Evolutionary conservation across 2,329 filamentous ascomycete species (phyloP).

Genomic region (Sporothrix brasiliensis): DNA sequence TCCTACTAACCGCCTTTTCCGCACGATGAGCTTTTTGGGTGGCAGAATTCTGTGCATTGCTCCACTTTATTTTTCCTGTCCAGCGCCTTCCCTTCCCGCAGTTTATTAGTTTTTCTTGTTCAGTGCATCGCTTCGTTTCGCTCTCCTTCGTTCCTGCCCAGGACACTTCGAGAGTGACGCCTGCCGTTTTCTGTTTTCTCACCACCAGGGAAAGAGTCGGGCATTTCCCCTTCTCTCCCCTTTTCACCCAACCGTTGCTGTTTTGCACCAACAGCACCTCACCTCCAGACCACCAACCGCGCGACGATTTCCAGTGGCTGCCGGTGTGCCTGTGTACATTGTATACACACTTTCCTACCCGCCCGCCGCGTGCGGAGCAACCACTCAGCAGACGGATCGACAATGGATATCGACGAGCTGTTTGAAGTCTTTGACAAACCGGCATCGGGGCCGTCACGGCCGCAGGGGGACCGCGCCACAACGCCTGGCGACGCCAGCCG

Average conservation of each 20-base stretch:
- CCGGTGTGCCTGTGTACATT: background rate
- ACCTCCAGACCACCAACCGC: background rate
- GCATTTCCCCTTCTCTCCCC: background rate
- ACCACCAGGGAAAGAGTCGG: background rate
- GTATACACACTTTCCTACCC: background rate
- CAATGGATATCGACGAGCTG: slow-evolving; percentile 68
- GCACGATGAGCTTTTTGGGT: background rate
- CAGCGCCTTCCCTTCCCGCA: slow-evolving; percentile 16
- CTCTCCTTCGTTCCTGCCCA: slow-evolving; percentile 15
- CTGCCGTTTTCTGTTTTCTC: background rate
- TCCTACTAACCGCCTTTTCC: slow-evolving; percentile 17
- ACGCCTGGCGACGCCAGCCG: slow-evolving; percentile 65
- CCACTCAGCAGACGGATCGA: slow-evolving; percentile 1
- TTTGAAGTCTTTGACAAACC: slow-evolving; percentile 80
- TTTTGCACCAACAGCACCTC: background rate
- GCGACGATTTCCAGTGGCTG: background rate
- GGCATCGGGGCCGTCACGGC: slow-evolving; percentile 47
- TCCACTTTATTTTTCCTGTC: slow-evolving; percentile 20
- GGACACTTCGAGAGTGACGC: slow-evolving; percentile 13
- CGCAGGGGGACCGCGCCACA: slow-evolving; percentile 41
- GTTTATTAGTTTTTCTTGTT: slow-evolving; percentile 22
- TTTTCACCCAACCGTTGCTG: background rate
- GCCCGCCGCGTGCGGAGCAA: slow-evolving; percentile 21
- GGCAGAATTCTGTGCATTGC: slow-evolving; percentile 28
- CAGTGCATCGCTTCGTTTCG: slow-evolving; percentile 18